These are phyloP conservation scores for Diaporthe ampelina DNA, from an alignment of 2,329 filamentous ascomycete species.

Conservation along the genomic window DNA sequence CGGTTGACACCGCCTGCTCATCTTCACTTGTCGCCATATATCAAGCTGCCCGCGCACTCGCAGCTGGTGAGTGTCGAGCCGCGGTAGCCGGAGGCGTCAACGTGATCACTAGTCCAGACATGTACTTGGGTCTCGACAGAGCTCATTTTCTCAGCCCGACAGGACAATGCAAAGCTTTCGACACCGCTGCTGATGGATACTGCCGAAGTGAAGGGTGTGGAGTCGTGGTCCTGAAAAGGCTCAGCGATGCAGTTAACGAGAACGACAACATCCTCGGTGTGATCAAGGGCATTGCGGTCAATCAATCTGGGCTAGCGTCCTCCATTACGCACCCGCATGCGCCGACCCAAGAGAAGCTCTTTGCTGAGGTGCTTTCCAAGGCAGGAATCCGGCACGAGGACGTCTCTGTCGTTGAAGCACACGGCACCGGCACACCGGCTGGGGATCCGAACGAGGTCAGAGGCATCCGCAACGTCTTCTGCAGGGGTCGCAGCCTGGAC, in stretches of 20 bases:
- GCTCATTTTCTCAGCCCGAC: constrained; percentile 52
- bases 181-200: constrained; percentile 60
- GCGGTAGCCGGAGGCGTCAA: constrained; percentile 51
- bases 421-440: constrained; percentile 59
- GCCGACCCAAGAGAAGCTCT: constrained; percentile 48
- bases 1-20: constrained; percentile 55
- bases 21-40: constrained; percentile 55
- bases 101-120: constrained; percentile 48
- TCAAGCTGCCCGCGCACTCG: constrained; percentile 49
- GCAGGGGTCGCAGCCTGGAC: not conserved
- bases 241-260: constrained; percentile 47
- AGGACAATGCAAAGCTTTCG: constrained; percentile 52
- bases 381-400: constrained; percentile 44
- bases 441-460: constrained; percentile 54
- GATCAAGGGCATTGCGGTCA: constrained; percentile 54
- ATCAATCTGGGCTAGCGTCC: constrained; percentile 56
- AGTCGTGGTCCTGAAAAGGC: not conserved
- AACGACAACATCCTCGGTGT: constrained; percentile 59
- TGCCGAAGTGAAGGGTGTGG: constrained; percentile 53
- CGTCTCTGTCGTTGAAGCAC: constrained; percentile 53
- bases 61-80: constrained; percentile 47
- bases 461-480: constrained; percentile 51
- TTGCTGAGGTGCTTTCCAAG: constrained; percentile 48
- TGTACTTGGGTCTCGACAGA: constrained; percentile 43
- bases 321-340: constrained; percentile 47